phyloP scores from a whole-genome alignment of 345 rosid species.

The Corchorus capsularis region DNA sequence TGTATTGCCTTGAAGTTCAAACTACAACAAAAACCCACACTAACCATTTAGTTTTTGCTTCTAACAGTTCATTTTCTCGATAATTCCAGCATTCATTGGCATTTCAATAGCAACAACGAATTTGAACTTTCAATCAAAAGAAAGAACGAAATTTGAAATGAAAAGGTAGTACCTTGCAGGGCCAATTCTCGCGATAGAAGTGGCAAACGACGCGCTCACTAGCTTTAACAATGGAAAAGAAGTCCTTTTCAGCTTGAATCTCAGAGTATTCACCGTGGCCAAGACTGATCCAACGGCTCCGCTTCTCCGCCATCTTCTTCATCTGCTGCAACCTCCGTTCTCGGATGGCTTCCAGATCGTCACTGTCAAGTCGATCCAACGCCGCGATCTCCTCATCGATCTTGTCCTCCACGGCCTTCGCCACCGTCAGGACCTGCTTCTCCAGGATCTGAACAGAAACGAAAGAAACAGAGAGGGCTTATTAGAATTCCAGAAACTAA shows the following conservation, averaged over 20 bases:
- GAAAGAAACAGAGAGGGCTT: neutral
- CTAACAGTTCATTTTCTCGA: neutral
- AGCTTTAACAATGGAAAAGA: conserved; percentile 81
- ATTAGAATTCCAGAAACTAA: neutral
- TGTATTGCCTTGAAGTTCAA: neutral
- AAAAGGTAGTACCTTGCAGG: conserved; percentile 69
- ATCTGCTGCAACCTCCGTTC: conserved; percentile 85
- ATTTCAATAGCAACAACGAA: neutral
- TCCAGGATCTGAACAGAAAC: conserved; percentile 61
- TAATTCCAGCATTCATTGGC: neutral
- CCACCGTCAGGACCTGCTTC: conserved; percentile 86
- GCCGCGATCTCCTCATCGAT: conserved; percentile 88
- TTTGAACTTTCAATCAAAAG: neutral
- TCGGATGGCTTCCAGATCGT: conserved; percentile 81
- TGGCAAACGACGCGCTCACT: conserved; percentile 97
- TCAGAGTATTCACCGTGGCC: conserved; percentile 95
- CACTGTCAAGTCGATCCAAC: conserved; percentile 74
- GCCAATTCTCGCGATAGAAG: conserved; percentile 97
- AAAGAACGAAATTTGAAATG: neutral
- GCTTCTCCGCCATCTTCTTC: conserved; percentile 96
- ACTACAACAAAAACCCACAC: neutral
- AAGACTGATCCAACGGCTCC: conserved; percentile 89
- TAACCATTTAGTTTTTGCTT: neutral
- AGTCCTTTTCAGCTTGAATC: conserved; percentile 81
- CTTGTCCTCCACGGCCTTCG: conserved; percentile 88